A percentile compares a stretch with the other conserved stretches of the same genome.
These are phyloP conservation scores for Claviceps maximensis DNA, from an alignment of 2,329 filamentous ascomycete species.

Conservation along the genomic window DNA sequence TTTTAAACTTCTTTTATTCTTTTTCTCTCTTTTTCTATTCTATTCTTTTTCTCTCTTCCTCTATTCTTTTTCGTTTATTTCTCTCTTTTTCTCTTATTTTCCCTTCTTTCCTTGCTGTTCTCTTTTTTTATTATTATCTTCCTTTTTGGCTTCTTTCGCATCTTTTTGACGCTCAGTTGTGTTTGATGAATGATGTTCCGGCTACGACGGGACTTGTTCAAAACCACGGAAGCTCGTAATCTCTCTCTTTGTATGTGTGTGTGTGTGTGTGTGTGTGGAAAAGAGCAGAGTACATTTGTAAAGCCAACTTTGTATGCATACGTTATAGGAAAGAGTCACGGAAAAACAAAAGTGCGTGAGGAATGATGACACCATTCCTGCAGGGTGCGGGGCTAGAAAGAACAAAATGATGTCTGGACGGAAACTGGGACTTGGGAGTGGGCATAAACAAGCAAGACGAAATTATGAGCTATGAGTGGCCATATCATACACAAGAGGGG, in stretches of 20 bases:
- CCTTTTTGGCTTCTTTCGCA: no score
- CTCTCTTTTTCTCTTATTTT: no score
- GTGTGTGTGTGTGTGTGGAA: background rate
- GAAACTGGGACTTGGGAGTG: background rate
- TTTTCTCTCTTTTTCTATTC: background rate
- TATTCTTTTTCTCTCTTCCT: background rate
- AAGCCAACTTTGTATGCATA: conserved; percentile 2
- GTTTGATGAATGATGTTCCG: no score
- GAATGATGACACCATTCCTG: background rate
- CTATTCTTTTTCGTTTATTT: background rate
- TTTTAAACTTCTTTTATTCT: no score
- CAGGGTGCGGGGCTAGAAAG: background rate
- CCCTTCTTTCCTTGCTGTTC: no score
- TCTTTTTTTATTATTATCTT: no score
- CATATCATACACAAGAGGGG: background rate
- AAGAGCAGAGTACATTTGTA: background rate
- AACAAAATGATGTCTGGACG: background rate
- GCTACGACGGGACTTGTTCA: no score
- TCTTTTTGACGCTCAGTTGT: no score
- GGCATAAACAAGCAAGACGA: background rate
- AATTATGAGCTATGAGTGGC: background rate
- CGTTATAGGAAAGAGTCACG: background rate
- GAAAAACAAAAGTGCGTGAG: background rate
- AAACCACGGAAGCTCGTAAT: background rate
- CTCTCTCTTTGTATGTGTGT: background rate